A percentile compares a stretch with the other conserved stretches of the same genome.
Evolutionary conservation across 2,329 filamentous ascomycete species (phyloP).

Genomic region (Coniochaeta ligniaria): DNA sequence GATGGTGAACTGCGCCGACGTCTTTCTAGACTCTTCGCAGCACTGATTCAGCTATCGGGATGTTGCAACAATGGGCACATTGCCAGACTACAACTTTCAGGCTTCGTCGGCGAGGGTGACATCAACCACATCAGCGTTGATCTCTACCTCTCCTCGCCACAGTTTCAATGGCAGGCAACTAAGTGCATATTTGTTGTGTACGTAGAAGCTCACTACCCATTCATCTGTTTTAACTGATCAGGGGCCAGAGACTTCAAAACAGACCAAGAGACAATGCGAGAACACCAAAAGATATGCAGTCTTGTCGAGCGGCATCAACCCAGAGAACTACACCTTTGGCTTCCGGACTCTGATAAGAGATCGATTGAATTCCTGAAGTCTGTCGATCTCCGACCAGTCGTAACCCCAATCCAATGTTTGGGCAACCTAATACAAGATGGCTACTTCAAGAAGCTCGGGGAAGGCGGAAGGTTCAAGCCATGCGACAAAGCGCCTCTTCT

Average conservation of each 20-base stretch:
- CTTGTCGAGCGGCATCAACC: background rate
- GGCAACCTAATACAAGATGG: background rate
- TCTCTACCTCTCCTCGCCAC: background rate
- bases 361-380: background rate
- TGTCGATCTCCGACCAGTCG: background rate
- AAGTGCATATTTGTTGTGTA: background rate
- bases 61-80: background rate
- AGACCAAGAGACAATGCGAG: background rate
- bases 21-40: background rate
- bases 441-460: background rate
- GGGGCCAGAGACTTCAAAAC: background rate
- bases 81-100: background rate
- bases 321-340: background rate
- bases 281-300: background rate
- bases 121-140: background rate
- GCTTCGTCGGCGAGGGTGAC: background rate
- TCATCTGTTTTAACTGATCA: background rate
- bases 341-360: background rate
- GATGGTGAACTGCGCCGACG: background rate
- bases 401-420: background rate
- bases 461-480: background rate
- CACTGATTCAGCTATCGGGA: background rate
- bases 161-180: background rate
- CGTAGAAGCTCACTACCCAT: background rate
- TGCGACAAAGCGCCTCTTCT: background rate